phyloP scores from a whole-genome alignment of 352 stramenopile species.

The Globisporangium lucens region DNA sequence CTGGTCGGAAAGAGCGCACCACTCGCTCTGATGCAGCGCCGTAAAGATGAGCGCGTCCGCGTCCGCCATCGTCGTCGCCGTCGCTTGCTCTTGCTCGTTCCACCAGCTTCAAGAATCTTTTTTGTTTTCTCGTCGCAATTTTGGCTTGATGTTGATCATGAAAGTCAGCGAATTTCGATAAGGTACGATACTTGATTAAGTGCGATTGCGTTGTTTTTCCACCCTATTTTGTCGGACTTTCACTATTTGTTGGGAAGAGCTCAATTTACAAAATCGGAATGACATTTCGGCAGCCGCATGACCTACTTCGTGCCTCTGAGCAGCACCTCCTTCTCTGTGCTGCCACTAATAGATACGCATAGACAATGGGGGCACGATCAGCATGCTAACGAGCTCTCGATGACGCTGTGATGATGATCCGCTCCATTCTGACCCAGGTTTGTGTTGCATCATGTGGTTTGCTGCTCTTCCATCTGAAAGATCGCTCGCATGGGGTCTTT shows the following conservation, averaged over 20 bases:
- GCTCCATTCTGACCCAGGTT: background rate
- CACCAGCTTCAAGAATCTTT: background rate
- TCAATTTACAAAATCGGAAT: background rate
- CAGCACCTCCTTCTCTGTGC: background rate
- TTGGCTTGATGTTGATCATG: background rate
- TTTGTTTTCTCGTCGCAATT: background rate
- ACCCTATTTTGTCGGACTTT: background rate
- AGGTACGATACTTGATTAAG: background rate
- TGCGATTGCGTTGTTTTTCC: background rate
- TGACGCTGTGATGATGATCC: background rate
- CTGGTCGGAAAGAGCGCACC: constrained; percentile 18
- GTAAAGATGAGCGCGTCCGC: constrained; percentile 42
- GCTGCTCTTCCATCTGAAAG: background rate
- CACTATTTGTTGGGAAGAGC: background rate
- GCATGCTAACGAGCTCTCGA: background rate
- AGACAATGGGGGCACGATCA: background rate
- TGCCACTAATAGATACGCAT: background rate
- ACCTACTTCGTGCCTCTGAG: background rate
- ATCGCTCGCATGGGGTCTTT: constrained; percentile 5
- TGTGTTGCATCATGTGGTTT: background rate
- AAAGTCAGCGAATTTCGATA: background rate
- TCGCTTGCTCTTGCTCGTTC: background rate
- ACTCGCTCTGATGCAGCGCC: constrained; percentile 49
- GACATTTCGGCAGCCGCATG: background rate
- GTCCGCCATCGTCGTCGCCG: constrained; percentile 30